Evolutionary conservation across 768 basidiomycete species (phyloP).

Genomic region (Suillus plorans): DNA sequence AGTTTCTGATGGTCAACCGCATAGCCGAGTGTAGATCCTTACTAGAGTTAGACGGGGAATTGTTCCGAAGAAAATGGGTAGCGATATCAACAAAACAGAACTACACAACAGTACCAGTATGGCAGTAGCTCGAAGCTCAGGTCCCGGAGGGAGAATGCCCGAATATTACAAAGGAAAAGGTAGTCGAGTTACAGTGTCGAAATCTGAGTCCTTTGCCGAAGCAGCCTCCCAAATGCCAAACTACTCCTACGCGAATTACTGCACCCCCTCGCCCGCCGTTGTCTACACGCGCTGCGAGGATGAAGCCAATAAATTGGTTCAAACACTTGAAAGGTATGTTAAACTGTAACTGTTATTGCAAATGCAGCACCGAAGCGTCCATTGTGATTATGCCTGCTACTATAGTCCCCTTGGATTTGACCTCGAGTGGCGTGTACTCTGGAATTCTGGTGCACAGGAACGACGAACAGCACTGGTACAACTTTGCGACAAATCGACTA

Average conservation of each 20-base stretch:
- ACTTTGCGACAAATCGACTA: slow-evolving; percentile 40
- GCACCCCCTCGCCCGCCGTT: slow-evolving; percentile 28
- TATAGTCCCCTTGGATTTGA: slow-evolving; percentile 50
- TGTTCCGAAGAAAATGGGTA: background rate
- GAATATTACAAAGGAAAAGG: background rate
- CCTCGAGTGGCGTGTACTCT: slow-evolving; percentile 47
- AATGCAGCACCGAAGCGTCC: background rate
- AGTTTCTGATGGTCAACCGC: background rate
- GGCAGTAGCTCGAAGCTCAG: background rate
- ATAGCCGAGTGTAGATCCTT: background rate
- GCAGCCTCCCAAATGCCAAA: slow-evolving; percentile 5
- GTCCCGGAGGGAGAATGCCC: background rate
- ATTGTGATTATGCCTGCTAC: background rate
- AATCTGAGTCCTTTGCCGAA: slow-evolving; percentile 2
- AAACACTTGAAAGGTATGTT: slow-evolving; percentile 36
- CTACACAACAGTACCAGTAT: background rate
- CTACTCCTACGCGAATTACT: slow-evolving; percentile 38
- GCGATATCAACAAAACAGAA: background rate
- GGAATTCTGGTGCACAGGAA: slow-evolving; percentile 30
- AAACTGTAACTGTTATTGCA: background rate
- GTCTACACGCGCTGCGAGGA: slow-evolving; percentile 42
- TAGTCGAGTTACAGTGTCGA: slow-evolving; percentile 10
- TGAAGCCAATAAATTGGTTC: slow-evolving; percentile 41
- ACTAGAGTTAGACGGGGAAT: background rate
- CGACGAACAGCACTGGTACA: slow-evolving; percentile 46